Evolutionary conservation across 306 rosid species (phyloP).

Genomic region (Elaeagnus macrophylla): DNA sequence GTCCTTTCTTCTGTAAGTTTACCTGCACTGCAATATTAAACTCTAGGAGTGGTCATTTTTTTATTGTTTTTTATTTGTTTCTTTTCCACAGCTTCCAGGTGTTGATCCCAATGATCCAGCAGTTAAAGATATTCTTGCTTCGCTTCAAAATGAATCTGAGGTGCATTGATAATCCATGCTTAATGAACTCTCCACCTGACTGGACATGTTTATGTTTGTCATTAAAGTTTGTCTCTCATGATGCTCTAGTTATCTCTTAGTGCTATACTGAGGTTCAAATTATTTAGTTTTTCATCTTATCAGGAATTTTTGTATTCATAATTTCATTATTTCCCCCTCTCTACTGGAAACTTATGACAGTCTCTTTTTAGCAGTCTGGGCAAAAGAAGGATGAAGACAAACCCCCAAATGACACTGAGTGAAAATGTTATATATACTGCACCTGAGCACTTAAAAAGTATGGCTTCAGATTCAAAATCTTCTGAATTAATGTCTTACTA

Average conservation of each 20-base stretch:
- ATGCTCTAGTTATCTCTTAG: background rate
- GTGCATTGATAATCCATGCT: slow-evolving; percentile 4
- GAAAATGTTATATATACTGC: slow-evolving; percentile 4
- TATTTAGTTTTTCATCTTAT: background rate
- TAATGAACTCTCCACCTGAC: background rate
- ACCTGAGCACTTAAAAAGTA: slow-evolving; percentile 3
- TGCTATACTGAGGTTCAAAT: background rate
- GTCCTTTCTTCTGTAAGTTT: slow-evolving; percentile 30
- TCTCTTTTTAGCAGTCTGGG: background rate
- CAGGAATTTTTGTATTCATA: background rate
- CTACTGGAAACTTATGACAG: too few species aligned
- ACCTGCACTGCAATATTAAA: background rate
- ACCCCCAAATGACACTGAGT: slow-evolving; percentile 24
- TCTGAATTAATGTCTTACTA: background rate
- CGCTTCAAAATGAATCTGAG: slow-evolving; percentile 26
- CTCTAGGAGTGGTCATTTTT: background rate
- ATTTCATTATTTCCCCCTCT: background rate
- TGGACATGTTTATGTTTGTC: background rate
- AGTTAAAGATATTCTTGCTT: slow-evolving; percentile 29
- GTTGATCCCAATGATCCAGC: slow-evolving; percentile 42
- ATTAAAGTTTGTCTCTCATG: background rate
- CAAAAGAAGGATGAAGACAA: slow-evolving; percentile 24
- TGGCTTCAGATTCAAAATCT: slow-evolving; percentile 2
- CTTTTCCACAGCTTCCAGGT: slow-evolving; percentile 30
- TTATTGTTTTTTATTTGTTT: slow-evolving; percentile 2